Percentiles rank a stretch among this genome's conserved stretches.
phyloP scores from a whole-genome alignment of 148 eudicot genomes.

The Tetragonia tetragonoides region DNA sequence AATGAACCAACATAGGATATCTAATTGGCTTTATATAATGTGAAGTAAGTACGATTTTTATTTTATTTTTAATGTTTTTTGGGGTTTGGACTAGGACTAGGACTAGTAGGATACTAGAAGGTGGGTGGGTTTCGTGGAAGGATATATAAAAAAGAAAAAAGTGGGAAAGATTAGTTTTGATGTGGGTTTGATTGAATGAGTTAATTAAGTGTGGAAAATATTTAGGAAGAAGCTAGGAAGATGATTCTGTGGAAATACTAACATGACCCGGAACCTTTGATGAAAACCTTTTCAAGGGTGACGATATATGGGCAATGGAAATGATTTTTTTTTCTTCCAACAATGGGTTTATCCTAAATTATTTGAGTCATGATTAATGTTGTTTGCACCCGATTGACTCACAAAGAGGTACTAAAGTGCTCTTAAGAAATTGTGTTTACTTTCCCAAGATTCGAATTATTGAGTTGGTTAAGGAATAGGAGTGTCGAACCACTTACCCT shows the following conservation, averaged over 20 bases:
- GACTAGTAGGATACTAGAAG: conserved; percentile 24
- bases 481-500: too few species aligned
- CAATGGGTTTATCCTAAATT: too few species aligned
- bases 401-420: too few species aligned
- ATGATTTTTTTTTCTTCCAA: too few species aligned
- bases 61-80: neutral
- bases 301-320: neutral
- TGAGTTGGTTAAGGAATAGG: too few species aligned
- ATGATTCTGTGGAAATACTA: conserved; percentile 17
- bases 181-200: conserved; percentile 7
- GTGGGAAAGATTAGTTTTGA: conserved; percentile 1
- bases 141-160: conserved; percentile 12
- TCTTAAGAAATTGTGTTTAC: too few species aligned
- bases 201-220: neutral
- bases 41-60: neutral
- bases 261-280: neutral
- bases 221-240: conserved; percentile 14
- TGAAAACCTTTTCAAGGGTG: neutral
- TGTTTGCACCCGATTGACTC: too few species aligned
- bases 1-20: neutral
- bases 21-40: conserved; percentile 19
- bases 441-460: too few species aligned
- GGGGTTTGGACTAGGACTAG: neutral
- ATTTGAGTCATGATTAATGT: too few species aligned
- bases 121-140: conserved; percentile 27